Evolutionary conservation across 1,284 basidiomycete species (phyloP).

Genomic region (Anthracocystis setariae): DNA sequence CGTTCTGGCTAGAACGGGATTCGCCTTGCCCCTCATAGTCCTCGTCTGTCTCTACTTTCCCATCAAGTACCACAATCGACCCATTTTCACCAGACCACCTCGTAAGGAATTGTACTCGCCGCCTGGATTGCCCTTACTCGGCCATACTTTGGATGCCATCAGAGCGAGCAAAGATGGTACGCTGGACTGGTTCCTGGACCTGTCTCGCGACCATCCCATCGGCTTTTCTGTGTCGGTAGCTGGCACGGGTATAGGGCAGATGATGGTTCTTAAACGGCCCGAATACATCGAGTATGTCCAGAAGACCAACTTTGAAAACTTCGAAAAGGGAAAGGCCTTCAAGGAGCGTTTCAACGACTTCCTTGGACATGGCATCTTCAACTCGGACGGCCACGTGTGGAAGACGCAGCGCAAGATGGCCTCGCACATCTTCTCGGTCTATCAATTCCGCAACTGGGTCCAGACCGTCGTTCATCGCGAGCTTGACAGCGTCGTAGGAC

Average conservation of each 20-base stretch:
- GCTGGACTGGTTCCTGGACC: constrained; percentile 29
- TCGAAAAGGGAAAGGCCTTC: constrained; percentile 49
- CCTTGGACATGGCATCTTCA: constrained; percentile 57
- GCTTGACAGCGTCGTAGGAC: constrained; percentile 39
- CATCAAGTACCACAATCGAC: constrained; percentile 45
- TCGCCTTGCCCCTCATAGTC: constrained; percentile 19
- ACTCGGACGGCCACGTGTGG: constrained; percentile 64
- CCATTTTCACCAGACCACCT: constrained; percentile 28
- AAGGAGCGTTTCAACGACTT: constrained; percentile 47
- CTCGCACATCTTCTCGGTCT: constrained; percentile 59
- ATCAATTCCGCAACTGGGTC: constrained; percentile 58
- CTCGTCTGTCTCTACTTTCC: constrained; percentile 25
- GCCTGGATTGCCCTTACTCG: constrained; percentile 38
- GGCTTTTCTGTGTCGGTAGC: constrained; percentile 29
- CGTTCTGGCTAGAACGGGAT: constrained; percentile 18
- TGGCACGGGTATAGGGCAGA: constrained; percentile 28
- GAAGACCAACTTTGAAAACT: constrained; percentile 66
- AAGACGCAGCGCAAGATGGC: constrained; percentile 62
- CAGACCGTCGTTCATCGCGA: constrained; percentile 55
- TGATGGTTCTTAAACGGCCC: constrained; percentile 43
- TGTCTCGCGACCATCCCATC: constrained; percentile 13
- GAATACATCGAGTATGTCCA: constrained; percentile 65
- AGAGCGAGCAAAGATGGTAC: constrained; percentile 6
- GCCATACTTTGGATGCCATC: constrained; percentile 30
- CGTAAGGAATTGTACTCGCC: constrained; percentile 31